Evolutionary conservation across 176 grass and related monocot species (phyloP).

Genomic region (Oryza glumipatula): DNA sequence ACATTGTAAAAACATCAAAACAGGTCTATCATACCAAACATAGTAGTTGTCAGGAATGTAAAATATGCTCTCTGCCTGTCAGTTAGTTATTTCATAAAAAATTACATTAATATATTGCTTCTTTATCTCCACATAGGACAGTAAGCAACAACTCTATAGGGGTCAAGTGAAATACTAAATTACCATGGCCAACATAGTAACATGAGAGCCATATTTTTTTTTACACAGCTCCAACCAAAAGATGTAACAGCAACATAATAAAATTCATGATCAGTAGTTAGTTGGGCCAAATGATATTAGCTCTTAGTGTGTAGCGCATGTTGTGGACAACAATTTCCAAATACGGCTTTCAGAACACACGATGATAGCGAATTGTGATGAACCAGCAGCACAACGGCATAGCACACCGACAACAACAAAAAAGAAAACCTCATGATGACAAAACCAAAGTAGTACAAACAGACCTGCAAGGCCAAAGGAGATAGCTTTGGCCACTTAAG

Average conservation of each 20-base stretch:
- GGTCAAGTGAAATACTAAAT: neutral
- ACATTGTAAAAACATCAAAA: neutral
- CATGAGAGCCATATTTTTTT: neutral
- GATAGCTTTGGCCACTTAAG: slow-evolving; percentile 24
- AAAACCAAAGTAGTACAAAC: neutral
- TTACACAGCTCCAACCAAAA: neutral
- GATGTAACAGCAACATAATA: neutral
- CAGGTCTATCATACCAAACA: neutral
- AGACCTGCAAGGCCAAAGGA: neutral
- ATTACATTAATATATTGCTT: neutral
- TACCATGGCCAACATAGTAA: neutral
- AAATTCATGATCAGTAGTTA: neutral
- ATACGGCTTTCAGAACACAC: neutral
- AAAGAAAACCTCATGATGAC: neutral
- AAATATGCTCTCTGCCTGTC: neutral
- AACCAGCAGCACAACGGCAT: neutral
- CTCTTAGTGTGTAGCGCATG: neutral
- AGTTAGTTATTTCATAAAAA: neutral
- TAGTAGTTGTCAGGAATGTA: neutral
- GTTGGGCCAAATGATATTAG: slow-evolving; percentile 14
- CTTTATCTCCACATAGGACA: neutral
- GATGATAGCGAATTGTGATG: neutral
- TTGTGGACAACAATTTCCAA: slow-evolving; percentile 1
- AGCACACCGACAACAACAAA: neutral
- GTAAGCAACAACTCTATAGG: neutral